A percentile compares a stretch with the other conserved stretches of the same genome.
These are phyloP conservation scores for Amaranthus cruentus DNA, from an alignment of 148 eudicot genomes.

Conservation along the genomic window DNA sequence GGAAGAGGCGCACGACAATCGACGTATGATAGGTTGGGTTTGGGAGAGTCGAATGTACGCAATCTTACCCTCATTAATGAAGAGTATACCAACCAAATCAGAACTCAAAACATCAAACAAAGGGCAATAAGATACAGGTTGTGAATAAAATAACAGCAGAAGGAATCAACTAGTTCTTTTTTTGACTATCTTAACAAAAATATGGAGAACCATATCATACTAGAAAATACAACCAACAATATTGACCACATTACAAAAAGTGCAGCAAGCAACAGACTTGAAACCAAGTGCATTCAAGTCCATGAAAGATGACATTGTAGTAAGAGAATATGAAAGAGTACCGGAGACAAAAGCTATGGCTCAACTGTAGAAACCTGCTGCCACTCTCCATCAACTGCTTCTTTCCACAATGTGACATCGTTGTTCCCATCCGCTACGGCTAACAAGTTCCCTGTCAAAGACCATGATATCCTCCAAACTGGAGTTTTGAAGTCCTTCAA, in stretches of 20 bases:
- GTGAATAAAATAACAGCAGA: conserved; percentile 11
- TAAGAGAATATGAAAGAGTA: conserved; percentile 14
- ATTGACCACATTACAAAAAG: conserved; percentile 14
- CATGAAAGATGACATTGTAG: conserved; percentile 9
- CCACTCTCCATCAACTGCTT: conserved; percentile 92
- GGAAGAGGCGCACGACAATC: too few species aligned
- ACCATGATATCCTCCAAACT: conserved; percentile 96
- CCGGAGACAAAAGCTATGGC: conserved; percentile 36
- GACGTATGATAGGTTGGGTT: too few species aligned
- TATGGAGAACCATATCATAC: background rate
- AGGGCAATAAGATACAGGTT: background rate
- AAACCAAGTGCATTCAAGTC: conserved; percentile 13
- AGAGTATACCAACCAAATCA: too few species aligned
- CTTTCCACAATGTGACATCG: conserved; percentile 79
- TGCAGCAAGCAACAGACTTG: too few species aligned
- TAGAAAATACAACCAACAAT: conserved; percentile 1
- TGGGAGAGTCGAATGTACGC: too few species aligned
- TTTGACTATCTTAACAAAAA: conserved; percentile 15
- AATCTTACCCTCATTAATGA: too few species aligned
- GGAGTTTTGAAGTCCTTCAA: conserved; percentile 79
- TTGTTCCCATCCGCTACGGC: conserved; percentile 94
- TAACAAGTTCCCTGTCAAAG: conserved; percentile 81
- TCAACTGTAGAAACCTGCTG: conserved; percentile 70
- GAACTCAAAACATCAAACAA: background rate
- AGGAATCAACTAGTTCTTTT: background rate